Evolutionary conservation across 805 yeast genomes (phyloP), one percentile per base, ranked within the genome.

Genomic region (Metschnikowia picachoensis): DNA sequence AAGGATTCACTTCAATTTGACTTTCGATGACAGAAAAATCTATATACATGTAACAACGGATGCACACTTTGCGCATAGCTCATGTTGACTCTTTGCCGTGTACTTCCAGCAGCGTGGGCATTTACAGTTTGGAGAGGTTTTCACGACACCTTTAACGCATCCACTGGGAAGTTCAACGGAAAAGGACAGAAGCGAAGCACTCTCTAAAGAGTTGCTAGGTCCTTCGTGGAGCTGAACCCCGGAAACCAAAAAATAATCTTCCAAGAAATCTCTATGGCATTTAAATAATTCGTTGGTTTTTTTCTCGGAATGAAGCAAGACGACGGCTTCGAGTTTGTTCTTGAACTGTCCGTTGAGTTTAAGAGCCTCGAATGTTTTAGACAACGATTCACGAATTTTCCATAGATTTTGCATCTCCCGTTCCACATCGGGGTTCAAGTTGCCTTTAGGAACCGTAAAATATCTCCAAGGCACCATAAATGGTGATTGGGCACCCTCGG

Each of bases 91-190:
- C 0, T 58, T 64, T 0, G 95, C 70, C 8, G 78, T 78, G 60
- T 67, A 82, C 58, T 87, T 87, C 99, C 99, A 94, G 66, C 99
- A 94, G 61, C 99, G 77, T 7, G 96, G 96, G 62, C 99, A 94
- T 58, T 90, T 90, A 43, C 67, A 66, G 2, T 69, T 59, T 0
- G 57, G 44, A 0, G 89, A 76, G 4, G 73, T 70, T 8, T 72
- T 64, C 2, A 85, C 74, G 2, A 61, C 51, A 2, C 73, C 51
- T 2, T 51, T 51, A 2, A 70, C 51, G n/a, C 53, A 46, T 5
- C 54, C 55, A 41, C 63, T 49, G 43, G 62, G 64, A 9, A 49
- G 30, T 6, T 34, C 43, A 25, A 44, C 17, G 8, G 30, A 20
- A 30, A 30, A 30, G 5, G 32, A 30, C n/a, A 12, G 32, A n/a